Evolutionary conservation across 2,329 filamentous ascomycete species (phyloP).

Genomic region (Aureobasidium zeae): DNA sequence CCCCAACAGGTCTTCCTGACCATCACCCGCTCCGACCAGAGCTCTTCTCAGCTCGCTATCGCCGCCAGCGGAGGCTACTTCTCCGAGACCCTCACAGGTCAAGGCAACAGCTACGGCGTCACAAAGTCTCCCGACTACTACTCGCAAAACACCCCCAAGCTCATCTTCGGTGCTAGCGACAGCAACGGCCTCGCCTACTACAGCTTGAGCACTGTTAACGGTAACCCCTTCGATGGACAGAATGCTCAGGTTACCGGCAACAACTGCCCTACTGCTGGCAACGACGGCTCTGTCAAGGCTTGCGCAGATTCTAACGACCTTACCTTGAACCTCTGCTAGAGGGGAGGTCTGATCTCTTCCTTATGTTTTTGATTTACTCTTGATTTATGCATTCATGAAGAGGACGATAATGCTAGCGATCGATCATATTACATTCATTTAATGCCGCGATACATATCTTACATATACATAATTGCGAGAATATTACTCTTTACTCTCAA

Average conservation of each 20-base stretch:
- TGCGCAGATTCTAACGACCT: constrained; percentile 14
- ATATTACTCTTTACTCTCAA: too few relatives aligned
- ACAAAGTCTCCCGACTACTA: constrained; percentile 23
- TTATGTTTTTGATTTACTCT: too few relatives aligned
- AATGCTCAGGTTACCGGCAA: constrained; percentile 18
- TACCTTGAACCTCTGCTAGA: constrained; percentile 15
- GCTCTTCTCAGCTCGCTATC: constrained; percentile 17
- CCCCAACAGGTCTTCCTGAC: constrained; percentile 22
- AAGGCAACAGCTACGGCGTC: constrained; percentile 27
- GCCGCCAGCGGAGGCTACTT: constrained; percentile 21
- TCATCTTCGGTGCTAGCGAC: constrained; percentile 24
- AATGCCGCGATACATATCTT: too few relatives aligned
- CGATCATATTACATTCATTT: too few relatives aligned
- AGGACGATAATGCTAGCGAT: too few relatives aligned
- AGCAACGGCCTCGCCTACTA: constrained; percentile 23
- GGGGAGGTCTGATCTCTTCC: too few relatives aligned
- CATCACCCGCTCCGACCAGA: constrained; percentile 21
- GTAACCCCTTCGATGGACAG: constrained; percentile 23
- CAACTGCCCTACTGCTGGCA: constrained; percentile 8
- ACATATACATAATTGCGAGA: too few relatives aligned
- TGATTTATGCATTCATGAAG: too few relatives aligned
- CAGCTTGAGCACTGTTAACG: constrained; percentile 22
- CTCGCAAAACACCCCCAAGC: constrained; percentile 20
- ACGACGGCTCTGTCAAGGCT: constrained; percentile 13
- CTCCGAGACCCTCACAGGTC: constrained; percentile 20